Conservation (phyloP, 2,329 filamentous ascomycete species). For the Aspergillus sp. region DNA sequence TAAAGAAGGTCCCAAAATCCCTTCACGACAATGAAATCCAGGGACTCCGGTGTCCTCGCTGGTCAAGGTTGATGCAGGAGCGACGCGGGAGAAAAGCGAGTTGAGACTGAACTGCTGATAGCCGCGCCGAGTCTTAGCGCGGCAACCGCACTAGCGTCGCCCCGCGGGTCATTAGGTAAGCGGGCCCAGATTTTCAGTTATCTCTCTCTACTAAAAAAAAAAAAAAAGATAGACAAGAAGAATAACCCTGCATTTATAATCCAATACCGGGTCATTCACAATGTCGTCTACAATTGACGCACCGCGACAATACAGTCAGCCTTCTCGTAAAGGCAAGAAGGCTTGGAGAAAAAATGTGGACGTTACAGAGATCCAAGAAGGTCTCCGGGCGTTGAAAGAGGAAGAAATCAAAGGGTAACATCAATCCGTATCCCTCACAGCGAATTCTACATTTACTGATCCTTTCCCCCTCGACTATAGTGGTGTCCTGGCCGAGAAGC, state of each 20-base stretch:
- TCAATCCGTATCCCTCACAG: constrained; percentile 7
- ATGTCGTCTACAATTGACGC: constrained; percentile 49
- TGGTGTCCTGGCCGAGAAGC: constrained; percentile 80
- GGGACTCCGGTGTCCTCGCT: constrained; percentile 15
- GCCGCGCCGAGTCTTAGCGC: constrained; percentile 29
- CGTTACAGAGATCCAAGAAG: constrained; percentile 78
- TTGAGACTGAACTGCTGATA: constrained; percentile 13
- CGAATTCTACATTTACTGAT: background rate
- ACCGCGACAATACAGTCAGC: constrained; percentile 79
- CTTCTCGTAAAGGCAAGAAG: constrained; percentile 96
- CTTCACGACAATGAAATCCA: constrained; percentile 1
- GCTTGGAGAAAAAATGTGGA: constrained; percentile 99
- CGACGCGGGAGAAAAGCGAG: constrained; percentile 23
- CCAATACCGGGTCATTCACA: constrained; percentile 10
- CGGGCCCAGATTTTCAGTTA: constrained; percentile 30
- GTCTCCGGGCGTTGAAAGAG: constrained; percentile 79
- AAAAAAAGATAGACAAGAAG: constrained; percentile 20
- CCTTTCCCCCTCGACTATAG: constrained; percentile 46
- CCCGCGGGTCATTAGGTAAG: constrained; percentile 32
- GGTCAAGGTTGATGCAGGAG: constrained; percentile 14
- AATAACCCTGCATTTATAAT: constrained; percentile 3
- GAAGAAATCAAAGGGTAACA: constrained; percentile 84
- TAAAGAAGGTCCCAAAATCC: background rate
- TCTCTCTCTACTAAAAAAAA: constrained; percentile 18
- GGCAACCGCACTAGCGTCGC: constrained; percentile 25